Evolutionary conservation across 2,329 filamentous ascomycete species (phyloP).

Genomic region (Fusarium goolgardi): DNA sequence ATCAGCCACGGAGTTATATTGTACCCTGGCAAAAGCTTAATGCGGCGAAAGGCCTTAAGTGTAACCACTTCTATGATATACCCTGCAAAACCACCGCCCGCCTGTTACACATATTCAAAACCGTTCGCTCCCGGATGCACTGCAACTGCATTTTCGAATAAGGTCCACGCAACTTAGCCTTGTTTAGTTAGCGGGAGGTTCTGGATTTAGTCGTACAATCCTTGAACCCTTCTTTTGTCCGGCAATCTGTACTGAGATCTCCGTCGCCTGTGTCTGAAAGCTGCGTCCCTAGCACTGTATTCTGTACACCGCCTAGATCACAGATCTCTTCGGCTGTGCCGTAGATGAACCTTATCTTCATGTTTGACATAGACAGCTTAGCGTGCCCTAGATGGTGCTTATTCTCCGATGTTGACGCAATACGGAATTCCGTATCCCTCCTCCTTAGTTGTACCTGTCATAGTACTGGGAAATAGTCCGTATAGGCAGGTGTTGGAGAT

Average conservation of each 20-base stretch:
- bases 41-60: neutral
- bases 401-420: neutral
- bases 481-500: neutral
- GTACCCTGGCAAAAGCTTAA: neutral
- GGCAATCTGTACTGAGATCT: neutral
- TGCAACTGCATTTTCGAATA: neutral
- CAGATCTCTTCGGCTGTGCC: rapidly evolving
- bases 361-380: too few relatives aligned
- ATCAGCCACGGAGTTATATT: neutral
- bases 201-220: neutral
- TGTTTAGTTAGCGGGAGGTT: neutral
- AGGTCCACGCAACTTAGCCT: neutral
- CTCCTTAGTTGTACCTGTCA: rapidly evolving
- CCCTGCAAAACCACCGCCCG: neutral
- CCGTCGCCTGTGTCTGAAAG: neutral
- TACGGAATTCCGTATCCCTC: rapidly evolving
- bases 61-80: neutral
- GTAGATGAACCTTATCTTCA: neutral
- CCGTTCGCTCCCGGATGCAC: neutral
- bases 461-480: neutral
- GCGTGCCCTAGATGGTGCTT: rapidly evolving
- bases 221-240: neutral
- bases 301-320: neutral
- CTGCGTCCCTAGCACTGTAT: neutral
- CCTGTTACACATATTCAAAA: neutral